Evolutionary conservation across 2,329 filamentous ascomycete genomes (phyloP).

Genomic region (Nakataea oryzae): DNA sequence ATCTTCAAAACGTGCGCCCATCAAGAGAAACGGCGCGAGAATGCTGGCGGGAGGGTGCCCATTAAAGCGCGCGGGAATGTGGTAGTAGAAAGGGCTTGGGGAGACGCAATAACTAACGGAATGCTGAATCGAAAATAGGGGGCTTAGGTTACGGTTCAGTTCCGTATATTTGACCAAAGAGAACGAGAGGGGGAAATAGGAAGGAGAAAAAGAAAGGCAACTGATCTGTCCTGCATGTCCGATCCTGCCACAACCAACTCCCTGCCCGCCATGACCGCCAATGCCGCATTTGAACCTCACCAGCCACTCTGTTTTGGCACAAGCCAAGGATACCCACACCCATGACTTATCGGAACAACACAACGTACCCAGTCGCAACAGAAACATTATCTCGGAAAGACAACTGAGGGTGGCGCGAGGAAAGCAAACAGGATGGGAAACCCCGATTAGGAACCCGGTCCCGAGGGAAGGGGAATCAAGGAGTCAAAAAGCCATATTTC

Average conservation of each 20-base stretch:
- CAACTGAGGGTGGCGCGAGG: background rate
- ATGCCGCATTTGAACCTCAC: constrained; percentile 13
- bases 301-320: constrained; percentile 7
- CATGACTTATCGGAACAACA: background rate
- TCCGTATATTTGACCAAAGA: background rate
- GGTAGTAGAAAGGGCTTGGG: too few relatives aligned
- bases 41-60: background rate
- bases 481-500: background rate
- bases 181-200: background rate
- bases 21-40: background rate
- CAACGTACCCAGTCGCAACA: background rate
- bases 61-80: background rate
- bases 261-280: constrained; percentile 1
- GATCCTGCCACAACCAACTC: constrained; percentile 1
- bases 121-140: background rate
- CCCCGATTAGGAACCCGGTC: background rate
- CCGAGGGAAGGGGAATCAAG: background rate
- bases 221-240: constrained; percentile 3
- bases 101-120: too few relatives aligned
- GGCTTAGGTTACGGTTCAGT: background rate
- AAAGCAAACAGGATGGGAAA: background rate
- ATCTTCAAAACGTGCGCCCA: too few relatives aligned
- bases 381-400: background rate
- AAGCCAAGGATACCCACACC: constrained; percentile 1
- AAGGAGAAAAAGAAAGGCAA: background rate